Conservation (phyloP, 495 filamentous ascomycete species). For the Penicillium parvum region DNA sequence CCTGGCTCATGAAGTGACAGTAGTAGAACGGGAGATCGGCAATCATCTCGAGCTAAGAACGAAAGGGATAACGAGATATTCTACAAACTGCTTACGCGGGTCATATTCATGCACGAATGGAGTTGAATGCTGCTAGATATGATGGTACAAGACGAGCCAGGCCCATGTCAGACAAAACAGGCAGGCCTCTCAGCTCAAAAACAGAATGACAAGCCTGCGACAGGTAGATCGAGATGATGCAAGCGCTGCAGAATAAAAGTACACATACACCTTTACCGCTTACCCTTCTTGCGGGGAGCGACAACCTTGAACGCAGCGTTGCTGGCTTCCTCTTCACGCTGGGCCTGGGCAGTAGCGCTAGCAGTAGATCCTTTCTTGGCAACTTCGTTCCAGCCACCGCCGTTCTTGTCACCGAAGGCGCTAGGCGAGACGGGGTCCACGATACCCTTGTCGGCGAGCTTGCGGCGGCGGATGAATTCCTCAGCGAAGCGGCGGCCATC, state of each 20-base stretch:
- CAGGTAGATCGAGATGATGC: background rate
- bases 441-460: constrained; percentile 85
- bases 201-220: background rate
- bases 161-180: background rate
- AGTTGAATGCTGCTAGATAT: constrained; percentile 8
- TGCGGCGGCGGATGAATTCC: constrained; percentile 88
- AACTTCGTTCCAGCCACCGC: constrained; percentile 92
- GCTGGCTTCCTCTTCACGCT: constrained; percentile 48
- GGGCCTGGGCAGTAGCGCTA: constrained; percentile 34
- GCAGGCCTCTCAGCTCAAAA: background rate
- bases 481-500: constrained; percentile 90
- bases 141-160: constrained; percentile 4
- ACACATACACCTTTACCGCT: constrained; percentile 46
- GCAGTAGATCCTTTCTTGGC: constrained; percentile 73
- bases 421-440: constrained; percentile 50
- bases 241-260: background rate
- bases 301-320: constrained; percentile 81
- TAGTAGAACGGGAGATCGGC: too few species aligned
- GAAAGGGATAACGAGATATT: too few species aligned
- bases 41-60: background rate
- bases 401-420: constrained; percentile 41
- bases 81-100: too few species aligned
- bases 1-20: too few species aligned
- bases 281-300: constrained; percentile 88
- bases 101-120: constrained; percentile 1